Percentiles rank a stretch among this genome's conserved stretches.
These are phyloP conservation scores for Avena atlantica DNA, from an alignment of 176 grass and related monocot species.

Conservation along the genomic window DNA sequence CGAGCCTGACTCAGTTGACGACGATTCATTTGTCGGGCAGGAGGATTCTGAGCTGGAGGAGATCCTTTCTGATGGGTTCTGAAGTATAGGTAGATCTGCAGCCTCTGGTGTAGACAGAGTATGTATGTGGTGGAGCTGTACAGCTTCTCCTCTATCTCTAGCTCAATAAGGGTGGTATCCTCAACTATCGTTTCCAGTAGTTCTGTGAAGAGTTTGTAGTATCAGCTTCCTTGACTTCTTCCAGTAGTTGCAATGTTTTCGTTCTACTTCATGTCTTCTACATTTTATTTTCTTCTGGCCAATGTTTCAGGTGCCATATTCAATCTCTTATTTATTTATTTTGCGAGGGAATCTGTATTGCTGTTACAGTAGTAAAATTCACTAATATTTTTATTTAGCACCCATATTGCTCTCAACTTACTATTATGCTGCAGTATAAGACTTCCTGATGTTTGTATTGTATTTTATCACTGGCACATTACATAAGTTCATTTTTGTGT, in stretches of 20 bases:
- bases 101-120: conserved; percentile 45
- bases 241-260: conserved; percentile 16
- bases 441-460: not conserved
- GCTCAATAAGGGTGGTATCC: conserved; percentile 12
- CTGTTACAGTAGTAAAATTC: not conserved
- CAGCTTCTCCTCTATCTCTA: conserved; percentile 1
- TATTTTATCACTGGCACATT: not conserved
- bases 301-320: not conserved
- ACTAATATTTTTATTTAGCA: not conserved
- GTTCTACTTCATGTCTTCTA: not conserved
- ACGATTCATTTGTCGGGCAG: conserved; percentile 31
- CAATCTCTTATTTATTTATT: not conserved
- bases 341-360: not conserved
- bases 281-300: not conserved
- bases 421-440: not conserved
- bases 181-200: conserved; percentile 9
- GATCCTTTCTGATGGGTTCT: conserved; percentile 52
- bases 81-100: conserved; percentile 33
- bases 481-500: not conserved
- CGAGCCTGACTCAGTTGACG: conserved; percentile 29
- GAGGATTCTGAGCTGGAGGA: conserved; percentile 64
- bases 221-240: not conserved
- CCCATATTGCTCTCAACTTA: not conserved
- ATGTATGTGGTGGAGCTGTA: conserved; percentile 32
- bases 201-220: not conserved